phyloP scores from a whole-genome alignment of 1,284 basidiomycete species.

The Ceratobasidium sp. region DNA sequence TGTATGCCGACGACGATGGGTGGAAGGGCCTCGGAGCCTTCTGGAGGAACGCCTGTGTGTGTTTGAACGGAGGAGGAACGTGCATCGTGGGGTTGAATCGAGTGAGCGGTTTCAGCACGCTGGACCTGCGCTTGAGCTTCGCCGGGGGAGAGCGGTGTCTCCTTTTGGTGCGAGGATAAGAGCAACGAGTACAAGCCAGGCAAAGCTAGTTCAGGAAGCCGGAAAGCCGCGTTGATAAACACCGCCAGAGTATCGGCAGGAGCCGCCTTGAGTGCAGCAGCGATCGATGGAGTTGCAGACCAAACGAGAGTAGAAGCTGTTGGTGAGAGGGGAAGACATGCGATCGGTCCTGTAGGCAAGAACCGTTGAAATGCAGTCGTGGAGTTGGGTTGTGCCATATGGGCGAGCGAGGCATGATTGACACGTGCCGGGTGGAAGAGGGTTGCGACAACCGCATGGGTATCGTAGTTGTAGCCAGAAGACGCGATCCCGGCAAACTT shows the following conservation, averaged over 20 bases:
- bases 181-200: constrained; percentile 73
- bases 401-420: constrained; percentile 18
- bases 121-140: constrained; percentile 53
- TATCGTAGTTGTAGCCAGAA: constrained; percentile 92
- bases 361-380: constrained; percentile 92
- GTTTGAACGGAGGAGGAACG: constrained; percentile 60
- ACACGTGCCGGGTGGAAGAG: constrained; percentile 66
- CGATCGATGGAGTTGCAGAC: constrained; percentile 87
- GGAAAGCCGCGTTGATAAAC: constrained; percentile 93
- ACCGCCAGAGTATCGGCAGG: constrained; percentile 72
- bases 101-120: constrained; percentile 62
- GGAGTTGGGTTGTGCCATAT: constrained; percentile 70
- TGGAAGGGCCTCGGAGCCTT: constrained; percentile 73
- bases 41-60: constrained; percentile 66
- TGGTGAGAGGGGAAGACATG: constrained; percentile 85
- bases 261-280: constrained; percentile 74
- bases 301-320: constrained; percentile 91
- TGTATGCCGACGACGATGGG: constrained; percentile 81
- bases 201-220: constrained; percentile 81
- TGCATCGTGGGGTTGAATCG: constrained; percentile 68
- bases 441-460: constrained; percentile 92
- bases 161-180: constrained; percentile 62
- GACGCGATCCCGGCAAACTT: constrained; percentile 86
- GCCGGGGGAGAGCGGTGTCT: constrained; percentile 50
- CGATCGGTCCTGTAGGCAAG: constrained; percentile 94